Conservation (phyloP, 768 basidiomycete species). For the Pleurotus djamor region DNA sequence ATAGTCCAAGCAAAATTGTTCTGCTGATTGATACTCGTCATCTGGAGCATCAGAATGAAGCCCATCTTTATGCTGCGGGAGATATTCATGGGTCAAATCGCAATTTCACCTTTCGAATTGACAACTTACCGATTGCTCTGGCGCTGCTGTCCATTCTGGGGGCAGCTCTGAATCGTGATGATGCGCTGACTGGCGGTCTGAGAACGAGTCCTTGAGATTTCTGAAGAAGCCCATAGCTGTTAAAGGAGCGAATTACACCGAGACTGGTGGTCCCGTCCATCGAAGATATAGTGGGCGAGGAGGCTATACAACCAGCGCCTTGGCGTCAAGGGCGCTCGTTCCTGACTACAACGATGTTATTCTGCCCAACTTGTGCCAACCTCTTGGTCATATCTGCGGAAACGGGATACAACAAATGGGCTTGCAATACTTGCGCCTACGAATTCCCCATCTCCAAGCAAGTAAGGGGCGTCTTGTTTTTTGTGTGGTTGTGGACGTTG, state of each 20-base stretch:
- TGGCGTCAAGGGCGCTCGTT: no score
- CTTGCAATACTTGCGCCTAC: conserved; percentile 92
- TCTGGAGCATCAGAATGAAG: conserved; percentile 54
- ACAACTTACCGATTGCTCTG: conserved; percentile 40
- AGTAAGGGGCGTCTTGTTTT: conserved; percentile 31
- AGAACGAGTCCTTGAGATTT: neutral
- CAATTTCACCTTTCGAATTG: neutral
- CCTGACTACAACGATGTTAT: conserved; percentile 56
- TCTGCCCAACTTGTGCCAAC: conserved; percentile 95
- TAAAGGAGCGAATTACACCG: no score
- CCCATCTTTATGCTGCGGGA: conserved; percentile 40
- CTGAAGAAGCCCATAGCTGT: conserved; percentile 3
- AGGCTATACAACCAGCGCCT: no score
- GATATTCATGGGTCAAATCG: neutral
- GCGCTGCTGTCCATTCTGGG: conserved; percentile 60
- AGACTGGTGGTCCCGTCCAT: no score
- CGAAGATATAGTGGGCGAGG: no score
- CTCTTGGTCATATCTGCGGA: conserved; percentile 76
- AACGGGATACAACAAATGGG: conserved; percentile 88
- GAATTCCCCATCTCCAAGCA: conserved; percentile 91
- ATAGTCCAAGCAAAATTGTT: conserved; percentile 43
- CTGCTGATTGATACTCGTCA: conserved; percentile 51
- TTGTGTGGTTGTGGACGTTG: neutral
- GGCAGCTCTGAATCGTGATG: conserved; percentile 19
- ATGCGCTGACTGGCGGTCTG: neutral